Percentiles rank a stretch among this genome's conserved stretches.
These are phyloP conservation scores for Zymoseptoria pseudotritici DNA, from an alignment of 2,329 filamentous ascomycete species.

Conservation along the genomic window DNA sequence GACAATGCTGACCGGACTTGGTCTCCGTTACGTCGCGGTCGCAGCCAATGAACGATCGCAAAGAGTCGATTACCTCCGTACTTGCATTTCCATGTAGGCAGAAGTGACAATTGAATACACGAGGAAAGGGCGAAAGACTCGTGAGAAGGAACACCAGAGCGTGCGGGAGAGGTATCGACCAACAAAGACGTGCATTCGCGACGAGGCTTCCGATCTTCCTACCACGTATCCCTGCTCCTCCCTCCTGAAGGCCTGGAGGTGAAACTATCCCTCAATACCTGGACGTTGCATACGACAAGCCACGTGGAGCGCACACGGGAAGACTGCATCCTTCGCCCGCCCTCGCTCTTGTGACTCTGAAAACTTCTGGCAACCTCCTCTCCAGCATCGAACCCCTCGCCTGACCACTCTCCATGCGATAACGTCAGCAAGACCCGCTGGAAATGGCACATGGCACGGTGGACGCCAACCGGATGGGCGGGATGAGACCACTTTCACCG, in stretches of 20 bases:
- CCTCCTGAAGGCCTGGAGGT: not conserved
- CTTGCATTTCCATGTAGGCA: not conserved
- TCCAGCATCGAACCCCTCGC: not conserved
- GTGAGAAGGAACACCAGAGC: not conserved
- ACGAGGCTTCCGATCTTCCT: not conserved
- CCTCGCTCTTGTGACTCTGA: not conserved
- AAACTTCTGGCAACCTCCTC: not conserved
- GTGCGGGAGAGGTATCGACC: not conserved
- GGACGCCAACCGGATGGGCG: not conserved
- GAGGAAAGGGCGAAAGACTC: not conserved
- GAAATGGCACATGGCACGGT: not conserved
- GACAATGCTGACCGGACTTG: not conserved
- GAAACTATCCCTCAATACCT: not conserved
- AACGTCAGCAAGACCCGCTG: not conserved
- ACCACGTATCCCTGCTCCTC: not conserved
- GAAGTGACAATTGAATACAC: not conserved
- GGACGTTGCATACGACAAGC: not conserved
- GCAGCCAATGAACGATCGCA: not conserved
- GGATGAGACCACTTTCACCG: slow-evolving; percentile 11
- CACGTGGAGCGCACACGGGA: not conserved
- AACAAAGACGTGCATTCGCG: not conserved
- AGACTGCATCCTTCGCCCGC: not conserved
- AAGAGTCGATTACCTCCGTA: not conserved
- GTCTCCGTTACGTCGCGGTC: not conserved
- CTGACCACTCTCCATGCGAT: not conserved